Percentiles rank a stretch among this genome's conserved stretches.
These are phyloP conservation scores for Suhomyces canberraensis DNA, from an alignment of 805 yeast genomes.

Conservation along the genomic window DNA sequence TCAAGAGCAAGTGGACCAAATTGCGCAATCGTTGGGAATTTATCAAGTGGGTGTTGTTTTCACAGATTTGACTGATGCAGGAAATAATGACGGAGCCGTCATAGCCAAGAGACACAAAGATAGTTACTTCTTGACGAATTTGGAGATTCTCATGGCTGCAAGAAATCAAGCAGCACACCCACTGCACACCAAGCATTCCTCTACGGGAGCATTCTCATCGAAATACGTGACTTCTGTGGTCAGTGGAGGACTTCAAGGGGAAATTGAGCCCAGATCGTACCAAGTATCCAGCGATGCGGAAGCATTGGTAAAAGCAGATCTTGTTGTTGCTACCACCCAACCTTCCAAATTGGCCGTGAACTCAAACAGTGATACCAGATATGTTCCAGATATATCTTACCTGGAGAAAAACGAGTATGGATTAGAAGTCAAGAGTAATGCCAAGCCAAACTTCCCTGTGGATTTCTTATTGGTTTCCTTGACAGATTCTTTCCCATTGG, in stretches of 20 bases:
- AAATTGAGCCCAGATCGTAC: slow-evolving; percentile 85
- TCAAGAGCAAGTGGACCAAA: slow-evolving; percentile 47
- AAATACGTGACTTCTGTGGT: slow-evolving; percentile 92
- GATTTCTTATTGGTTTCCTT: slow-evolving; percentile 67
- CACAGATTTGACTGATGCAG: slow-evolving; percentile 87
- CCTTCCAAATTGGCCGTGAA: slow-evolving; percentile 84
- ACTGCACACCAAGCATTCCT: slow-evolving; percentile 60
- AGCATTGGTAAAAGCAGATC: slow-evolving; percentile 80
- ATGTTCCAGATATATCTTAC: slow-evolving; percentile 93
- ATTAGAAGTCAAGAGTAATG: slow-evolving; percentile 74
- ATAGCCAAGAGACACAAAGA: slow-evolving; percentile 90
- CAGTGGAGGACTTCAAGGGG: slow-evolving; percentile 84
- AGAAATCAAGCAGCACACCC: slow-evolving; percentile 66
- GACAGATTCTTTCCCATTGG: slow-evolving; percentile 88
- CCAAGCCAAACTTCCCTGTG: slow-evolving; percentile 28
- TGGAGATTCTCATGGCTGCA: slow-evolving; percentile 84
- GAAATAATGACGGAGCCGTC: slow-evolving; percentile 83
- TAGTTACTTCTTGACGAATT: slow-evolving; percentile 83
- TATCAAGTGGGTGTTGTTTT: slow-evolving; percentile 77
- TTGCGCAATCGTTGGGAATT: slow-evolving; percentile 61
- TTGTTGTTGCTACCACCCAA: slow-evolving; percentile 83
- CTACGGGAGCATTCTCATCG: slow-evolving; percentile 68
- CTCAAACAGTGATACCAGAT: slow-evolving; percentile 66
- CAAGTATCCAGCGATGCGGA: slow-evolving; percentile 89
- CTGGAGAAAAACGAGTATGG: slow-evolving; percentile 84